Conservation (phyloP, 2,329 filamentous ascomycete genomes). For the Teratosphaeria destructans region DNA sequence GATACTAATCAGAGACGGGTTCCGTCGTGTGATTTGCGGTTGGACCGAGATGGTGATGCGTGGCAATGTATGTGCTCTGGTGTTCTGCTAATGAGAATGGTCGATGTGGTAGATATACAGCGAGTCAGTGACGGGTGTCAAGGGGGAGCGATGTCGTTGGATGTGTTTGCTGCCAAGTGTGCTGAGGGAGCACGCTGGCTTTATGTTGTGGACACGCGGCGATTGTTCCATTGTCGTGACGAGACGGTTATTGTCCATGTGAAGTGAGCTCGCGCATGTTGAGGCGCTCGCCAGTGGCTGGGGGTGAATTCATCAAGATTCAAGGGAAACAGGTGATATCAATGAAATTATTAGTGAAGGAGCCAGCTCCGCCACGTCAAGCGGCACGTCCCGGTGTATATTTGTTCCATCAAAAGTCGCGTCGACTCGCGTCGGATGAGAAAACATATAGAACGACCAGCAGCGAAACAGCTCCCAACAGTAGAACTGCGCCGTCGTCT, state of each 20-base stretch:
- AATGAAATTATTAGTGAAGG: neutral
- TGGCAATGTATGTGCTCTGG: neutral
- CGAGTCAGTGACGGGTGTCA: neutral
- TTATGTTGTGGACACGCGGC: neutral
- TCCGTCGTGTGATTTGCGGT: neutral
- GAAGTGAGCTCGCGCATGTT: neutral
- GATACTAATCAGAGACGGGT: neutral
- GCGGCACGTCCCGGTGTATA: neutral
- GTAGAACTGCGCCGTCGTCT: neutral
- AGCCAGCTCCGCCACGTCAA: neutral
- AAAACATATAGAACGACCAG: neutral
- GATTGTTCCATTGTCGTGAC: neutral
- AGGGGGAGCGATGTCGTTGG: neutral
- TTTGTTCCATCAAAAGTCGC: neutral
- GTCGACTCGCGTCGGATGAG: neutral
- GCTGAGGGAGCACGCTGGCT: neutral
- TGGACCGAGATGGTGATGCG: neutral
- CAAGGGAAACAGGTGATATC: neutral
- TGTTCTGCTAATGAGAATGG: neutral
- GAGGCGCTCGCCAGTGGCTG: neutral
- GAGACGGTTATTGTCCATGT: neutral
- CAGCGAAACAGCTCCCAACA: neutral
- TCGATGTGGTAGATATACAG: neutral
- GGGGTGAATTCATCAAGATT: neutral
- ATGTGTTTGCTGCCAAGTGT: slow-evolving; percentile 2